A percentile compares a stretch with the other conserved stretches of the same genome.
phyloP scores from a whole-genome alignment of 805 yeast species.

The Ogataea ganodermae region DNA sequence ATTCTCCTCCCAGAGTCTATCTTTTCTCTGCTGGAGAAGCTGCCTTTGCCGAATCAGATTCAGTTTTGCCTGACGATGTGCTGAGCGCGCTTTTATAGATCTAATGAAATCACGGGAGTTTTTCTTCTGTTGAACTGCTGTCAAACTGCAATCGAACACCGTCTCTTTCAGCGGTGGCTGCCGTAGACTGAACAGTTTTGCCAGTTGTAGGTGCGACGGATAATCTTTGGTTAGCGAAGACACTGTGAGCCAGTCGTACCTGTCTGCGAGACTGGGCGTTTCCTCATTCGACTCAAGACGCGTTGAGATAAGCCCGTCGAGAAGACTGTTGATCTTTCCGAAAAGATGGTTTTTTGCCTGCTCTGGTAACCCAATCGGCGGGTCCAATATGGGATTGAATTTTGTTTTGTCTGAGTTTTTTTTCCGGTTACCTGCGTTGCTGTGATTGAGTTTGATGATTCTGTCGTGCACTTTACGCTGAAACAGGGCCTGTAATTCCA shows the following conservation, averaged over 20 bases:
- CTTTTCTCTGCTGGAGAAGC: conserved; percentile 8
- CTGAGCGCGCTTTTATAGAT: not conserved
- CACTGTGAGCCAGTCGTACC: conserved; percentile 18
- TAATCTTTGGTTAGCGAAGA: conserved; percentile 13
- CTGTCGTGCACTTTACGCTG: conserved; percentile 15
- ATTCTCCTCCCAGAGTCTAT: conserved; percentile 11
- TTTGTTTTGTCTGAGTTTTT: conserved; percentile 5
- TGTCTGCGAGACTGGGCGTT: not conserved
- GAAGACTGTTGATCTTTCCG: conserved; percentile 20
- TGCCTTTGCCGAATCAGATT: conserved; percentile 10
- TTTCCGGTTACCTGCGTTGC: conserved; percentile 10
- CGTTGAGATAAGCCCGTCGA: conserved; percentile 22
- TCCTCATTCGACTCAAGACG: not conserved
- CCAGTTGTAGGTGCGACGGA: conserved; percentile 10
- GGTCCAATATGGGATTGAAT: conserved; percentile 26
- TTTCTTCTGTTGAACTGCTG: conserved; percentile 9
- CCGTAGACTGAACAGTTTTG: conserved; percentile 19
- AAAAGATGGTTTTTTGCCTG: conserved; percentile 16
- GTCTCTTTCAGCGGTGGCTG: conserved; percentile 16
- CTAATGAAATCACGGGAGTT: not conserved
- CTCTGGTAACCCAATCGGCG: conserved; percentile 23
- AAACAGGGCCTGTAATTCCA: conserved; percentile 27
- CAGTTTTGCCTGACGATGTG: conserved; percentile 1
- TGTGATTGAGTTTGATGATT: conserved; percentile 14
- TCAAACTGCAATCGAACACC: conserved; percentile 13